Percentiles rank a stretch among this genome's conserved stretches.
These are phyloP conservation scores for Candida ponderosae DNA, from an alignment of 805 yeast species.

Conservation along the genomic window DNA sequence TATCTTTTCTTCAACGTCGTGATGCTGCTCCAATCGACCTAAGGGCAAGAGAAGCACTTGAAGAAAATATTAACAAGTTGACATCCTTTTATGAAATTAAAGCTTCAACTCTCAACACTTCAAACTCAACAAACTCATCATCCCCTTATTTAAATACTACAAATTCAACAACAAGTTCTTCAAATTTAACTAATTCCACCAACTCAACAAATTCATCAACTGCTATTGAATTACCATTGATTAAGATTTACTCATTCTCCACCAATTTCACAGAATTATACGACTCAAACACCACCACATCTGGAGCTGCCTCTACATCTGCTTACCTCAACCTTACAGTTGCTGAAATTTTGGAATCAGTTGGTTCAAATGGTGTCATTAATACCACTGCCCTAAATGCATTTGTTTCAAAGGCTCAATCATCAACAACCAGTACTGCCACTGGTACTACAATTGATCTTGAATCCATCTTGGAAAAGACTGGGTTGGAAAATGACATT, in stretches of 20 bases:
- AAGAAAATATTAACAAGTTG: no score
- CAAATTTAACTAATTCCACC: constrained; percentile 5
- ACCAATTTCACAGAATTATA: constrained; percentile 8
- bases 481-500: constrained; percentile 25
- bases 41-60: no score
- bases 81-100: no score
- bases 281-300: constrained; percentile 2
- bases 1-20: no score
- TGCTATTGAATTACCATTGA: not conserved
- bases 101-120: no score
- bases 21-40: no score
- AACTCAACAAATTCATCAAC: constrained; percentile 3
- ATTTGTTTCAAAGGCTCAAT: no score
- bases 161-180: not conserved
- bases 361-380: not conserved
- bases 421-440: not conserved
- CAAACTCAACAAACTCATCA: no score
- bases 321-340: not conserved
- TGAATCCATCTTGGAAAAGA: constrained; percentile 32
- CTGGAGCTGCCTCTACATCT: not conserved
- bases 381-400: not conserved
- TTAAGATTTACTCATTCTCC: constrained; percentile 9
- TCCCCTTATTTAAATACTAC: no score
- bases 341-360: not conserved
- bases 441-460: constrained; percentile 15